These are phyloP conservation scores for Penstemon eatonii DNA, from an alignment of 257 asterid genomes.

Conservation along the genomic window DNA sequence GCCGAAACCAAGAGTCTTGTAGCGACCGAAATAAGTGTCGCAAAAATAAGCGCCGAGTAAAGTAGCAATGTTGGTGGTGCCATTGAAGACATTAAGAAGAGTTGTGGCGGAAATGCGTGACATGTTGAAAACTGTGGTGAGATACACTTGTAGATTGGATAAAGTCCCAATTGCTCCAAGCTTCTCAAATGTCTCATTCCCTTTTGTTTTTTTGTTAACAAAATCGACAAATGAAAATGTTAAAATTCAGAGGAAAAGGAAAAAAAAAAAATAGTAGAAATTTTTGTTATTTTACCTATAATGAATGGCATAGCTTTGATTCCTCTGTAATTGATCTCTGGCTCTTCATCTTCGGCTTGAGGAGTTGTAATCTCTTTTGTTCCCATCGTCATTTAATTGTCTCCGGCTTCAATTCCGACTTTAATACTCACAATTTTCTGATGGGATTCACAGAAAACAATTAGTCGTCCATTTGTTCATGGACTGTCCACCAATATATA, in stretches of 20 bases:
- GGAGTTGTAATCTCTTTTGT: constrained; percentile 11
- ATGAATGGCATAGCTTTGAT: constrained; percentile 78
- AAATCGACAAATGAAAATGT: not conserved
- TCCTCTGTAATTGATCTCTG: constrained; percentile 58
- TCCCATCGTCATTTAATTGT: constrained; percentile 25
- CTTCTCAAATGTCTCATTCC: constrained; percentile 81
- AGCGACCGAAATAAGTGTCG: constrained; percentile 77
- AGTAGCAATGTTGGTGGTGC: constrained; percentile 73
- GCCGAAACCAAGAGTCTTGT: constrained; percentile 64
- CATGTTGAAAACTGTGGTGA: constrained; percentile 76
- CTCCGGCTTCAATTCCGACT: too few species aligned
- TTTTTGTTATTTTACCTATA: constrained; percentile 40
- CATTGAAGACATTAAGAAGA: constrained; percentile 61
- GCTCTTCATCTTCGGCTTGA: constrained; percentile 34
- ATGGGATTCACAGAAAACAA: too few species aligned
- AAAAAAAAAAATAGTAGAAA: not conserved
- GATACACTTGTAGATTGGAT: constrained; percentile 62
- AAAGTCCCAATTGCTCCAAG: constrained; percentile 68
- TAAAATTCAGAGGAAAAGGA: not conserved
- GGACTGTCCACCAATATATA: too few species aligned
- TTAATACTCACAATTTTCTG: too few species aligned
- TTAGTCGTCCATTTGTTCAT: too few species aligned
- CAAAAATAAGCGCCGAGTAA: constrained; percentile 62
- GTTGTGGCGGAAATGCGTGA: constrained; percentile 55
- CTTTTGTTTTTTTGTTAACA: constrained; percentile 15